These are phyloP conservation scores for Diaporthe ilicicola DNA, from an alignment of 2,329 filamentous ascomycete genomes.

Conservation along the genomic window DNA sequence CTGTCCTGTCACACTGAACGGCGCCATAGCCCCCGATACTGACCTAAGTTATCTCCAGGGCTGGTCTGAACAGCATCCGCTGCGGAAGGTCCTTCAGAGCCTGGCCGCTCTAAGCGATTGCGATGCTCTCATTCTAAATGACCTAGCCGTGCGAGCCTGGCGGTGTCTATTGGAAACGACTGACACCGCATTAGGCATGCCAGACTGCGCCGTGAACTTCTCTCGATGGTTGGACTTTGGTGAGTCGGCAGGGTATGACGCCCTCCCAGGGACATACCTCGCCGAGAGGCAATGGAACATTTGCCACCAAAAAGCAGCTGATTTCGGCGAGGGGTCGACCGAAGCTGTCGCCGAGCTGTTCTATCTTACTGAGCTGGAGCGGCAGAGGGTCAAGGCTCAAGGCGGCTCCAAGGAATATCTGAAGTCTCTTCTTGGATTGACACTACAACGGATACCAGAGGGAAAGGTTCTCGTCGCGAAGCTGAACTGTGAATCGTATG, in stretches of 20 bases:
- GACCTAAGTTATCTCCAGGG: neutral
- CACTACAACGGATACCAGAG: conserved; percentile 9
- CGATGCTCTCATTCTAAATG: conserved; percentile 1
- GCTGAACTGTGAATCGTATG: conserved; percentile 20
- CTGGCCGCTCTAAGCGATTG: neutral
- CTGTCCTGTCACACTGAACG: neutral
- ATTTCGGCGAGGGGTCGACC: neutral
- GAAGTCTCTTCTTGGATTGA: conserved; percentile 10
- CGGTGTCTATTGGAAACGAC: conserved; percentile 24
- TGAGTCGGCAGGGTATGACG: conserved; percentile 23
- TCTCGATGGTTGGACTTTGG: conserved; percentile 26
- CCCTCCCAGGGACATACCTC: conserved; percentile 9
- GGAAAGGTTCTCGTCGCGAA: neutral
- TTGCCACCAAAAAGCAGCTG: neutral
- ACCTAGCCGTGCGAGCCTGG: conserved; percentile 19
- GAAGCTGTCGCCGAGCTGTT: conserved; percentile 16
- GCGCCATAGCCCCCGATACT: neutral
- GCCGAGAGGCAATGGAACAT: neutral
- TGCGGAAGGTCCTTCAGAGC: conserved; percentile 14
- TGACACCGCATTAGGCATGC: neutral
- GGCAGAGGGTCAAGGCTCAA: conserved; percentile 25
- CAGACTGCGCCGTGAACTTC: neutral
- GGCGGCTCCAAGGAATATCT: conserved; percentile 1
- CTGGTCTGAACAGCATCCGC: conserved; percentile 25
- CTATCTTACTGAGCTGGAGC: conserved; percentile 29